Conservation (phyloP, 306 rosid genomes). For the Acacia melanoxylon region DNA sequence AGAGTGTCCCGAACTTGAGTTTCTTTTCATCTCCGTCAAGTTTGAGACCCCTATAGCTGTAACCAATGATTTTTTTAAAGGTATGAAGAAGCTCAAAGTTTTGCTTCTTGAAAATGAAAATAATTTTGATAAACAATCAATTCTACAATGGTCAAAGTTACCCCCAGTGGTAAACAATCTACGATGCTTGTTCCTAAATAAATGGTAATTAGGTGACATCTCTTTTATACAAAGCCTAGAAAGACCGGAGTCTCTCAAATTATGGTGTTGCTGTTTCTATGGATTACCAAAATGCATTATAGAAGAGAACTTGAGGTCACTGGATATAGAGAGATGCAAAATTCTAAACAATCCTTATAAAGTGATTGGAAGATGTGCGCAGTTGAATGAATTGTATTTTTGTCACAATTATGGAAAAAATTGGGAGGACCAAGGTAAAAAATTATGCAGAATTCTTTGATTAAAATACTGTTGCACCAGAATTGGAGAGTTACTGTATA, state of each 20-base stretch:
- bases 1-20: not conserved
- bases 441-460: not conserved
- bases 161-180: no score
- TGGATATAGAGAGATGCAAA: not conserved
- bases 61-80: not conserved
- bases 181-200: no score
- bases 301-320: not conserved
- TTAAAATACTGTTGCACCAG: not conserved
- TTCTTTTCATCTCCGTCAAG: not conserved
- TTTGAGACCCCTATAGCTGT: not conserved
- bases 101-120: not conserved
- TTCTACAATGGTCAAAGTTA: not conserved
- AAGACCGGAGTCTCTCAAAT: not conserved
- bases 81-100: not conserved
- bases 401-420: not conserved
- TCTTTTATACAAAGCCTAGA: not conserved
- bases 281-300: not conserved
- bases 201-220: not conserved
- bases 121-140: not conserved
- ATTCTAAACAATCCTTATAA: not conserved
- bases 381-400: not conserved
- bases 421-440: not conserved
- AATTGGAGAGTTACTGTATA: not conserved
- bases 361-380: not conserved
- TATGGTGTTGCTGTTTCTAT: not conserved